A percentile compares a stretch with the other conserved stretches of the same genome.
phyloP scores from a whole-genome alignment of 305 asterid species.

The Caryopteris hybrid region DNA sequence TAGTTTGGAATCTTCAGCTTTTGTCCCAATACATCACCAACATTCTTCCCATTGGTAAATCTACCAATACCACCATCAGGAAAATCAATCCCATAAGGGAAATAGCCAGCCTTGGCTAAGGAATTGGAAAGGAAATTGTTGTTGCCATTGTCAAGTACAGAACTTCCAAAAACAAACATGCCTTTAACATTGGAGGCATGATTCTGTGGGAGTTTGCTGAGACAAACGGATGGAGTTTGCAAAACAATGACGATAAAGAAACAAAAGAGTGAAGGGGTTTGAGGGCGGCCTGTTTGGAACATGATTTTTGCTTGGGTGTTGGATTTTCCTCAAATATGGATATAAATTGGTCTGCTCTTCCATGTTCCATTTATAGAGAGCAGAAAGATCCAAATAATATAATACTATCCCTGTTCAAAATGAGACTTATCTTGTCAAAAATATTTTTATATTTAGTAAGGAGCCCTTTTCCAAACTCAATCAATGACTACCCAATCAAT shows the following conservation, averaged over 20 bases:
- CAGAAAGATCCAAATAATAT: too few relatives aligned
- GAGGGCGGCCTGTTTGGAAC: slow-evolving; percentile 15
- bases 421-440: too few relatives aligned
- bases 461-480: too few relatives aligned
- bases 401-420: too few relatives aligned
- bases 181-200: slow-evolving; percentile 29
- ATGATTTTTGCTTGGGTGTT: background rate
- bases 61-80: slow-evolving; percentile 59
- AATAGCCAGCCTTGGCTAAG: slow-evolving; percentile 51
- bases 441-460: too few relatives aligned
- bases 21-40: slow-evolving; percentile 47
- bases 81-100: slow-evolving; percentile 70
- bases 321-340: background rate
- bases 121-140: slow-evolving; percentile 52
- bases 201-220: background rate
- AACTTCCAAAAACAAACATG: slow-evolving; percentile 82
- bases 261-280: background rate
- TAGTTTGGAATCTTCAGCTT: slow-evolving; percentile 30
- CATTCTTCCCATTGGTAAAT: slow-evolving; percentile 61
- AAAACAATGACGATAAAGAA: background rate
- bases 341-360: background rate
- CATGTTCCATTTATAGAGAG: slow-evolving; percentile 17
- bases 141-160: slow-evolving; percentile 78
- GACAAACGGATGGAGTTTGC: slow-evolving; percentile 7
- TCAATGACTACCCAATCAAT: too few relatives aligned